These are phyloP conservation scores for Melampsora larici-populina DNA, from an alignment of 1,284 basidiomycete genomes.

Conservation along the genomic window DNA sequence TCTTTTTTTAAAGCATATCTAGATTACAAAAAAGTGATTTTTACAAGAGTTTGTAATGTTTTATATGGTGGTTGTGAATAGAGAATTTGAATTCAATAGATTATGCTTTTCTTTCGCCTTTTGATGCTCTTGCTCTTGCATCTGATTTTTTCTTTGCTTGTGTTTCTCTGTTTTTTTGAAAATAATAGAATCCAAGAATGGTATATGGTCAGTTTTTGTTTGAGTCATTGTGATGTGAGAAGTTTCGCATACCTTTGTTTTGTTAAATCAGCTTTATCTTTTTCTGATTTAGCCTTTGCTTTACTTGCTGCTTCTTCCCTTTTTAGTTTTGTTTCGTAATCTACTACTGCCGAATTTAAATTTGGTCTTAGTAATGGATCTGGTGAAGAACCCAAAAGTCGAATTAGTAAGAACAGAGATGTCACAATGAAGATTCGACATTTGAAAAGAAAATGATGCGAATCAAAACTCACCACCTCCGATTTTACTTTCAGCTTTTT, in stretches of 20 bases:
- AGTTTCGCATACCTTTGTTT: slow-evolving; percentile 22
- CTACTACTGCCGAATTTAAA: slow-evolving; percentile 26
- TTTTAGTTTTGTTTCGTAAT: slow-evolving; percentile 32
- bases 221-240: neutral
- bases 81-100: too few relatives aligned
- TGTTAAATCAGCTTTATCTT: slow-evolving; percentile 37
- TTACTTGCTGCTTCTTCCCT: slow-evolving; percentile 17
- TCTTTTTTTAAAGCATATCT: too few relatives aligned
- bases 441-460: neutral
- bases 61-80: too few relatives aligned
- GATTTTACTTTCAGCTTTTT: slow-evolving; percentile 31
- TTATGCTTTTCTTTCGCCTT: slow-evolving; percentile 39
- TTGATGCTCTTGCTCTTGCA: slow-evolving; percentile 30
- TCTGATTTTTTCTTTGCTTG: slow-evolving; percentile 36
- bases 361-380: slow-evolving; percentile 34
- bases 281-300: slow-evolving; percentile 14
- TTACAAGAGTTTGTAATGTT: too few relatives aligned
- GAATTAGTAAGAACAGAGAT: too few relatives aligned
- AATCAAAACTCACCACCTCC: neutral
- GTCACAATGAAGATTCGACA: too few relatives aligned
- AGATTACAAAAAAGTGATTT: too few relatives aligned
- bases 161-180: too few relatives aligned
- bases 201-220: neutral
- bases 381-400: too few relatives aligned
- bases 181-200: too few relatives aligned